Evolutionary conservation across 108 stramenopile species (phyloP).

Genomic region (Nitzschia sp.): DNA sequence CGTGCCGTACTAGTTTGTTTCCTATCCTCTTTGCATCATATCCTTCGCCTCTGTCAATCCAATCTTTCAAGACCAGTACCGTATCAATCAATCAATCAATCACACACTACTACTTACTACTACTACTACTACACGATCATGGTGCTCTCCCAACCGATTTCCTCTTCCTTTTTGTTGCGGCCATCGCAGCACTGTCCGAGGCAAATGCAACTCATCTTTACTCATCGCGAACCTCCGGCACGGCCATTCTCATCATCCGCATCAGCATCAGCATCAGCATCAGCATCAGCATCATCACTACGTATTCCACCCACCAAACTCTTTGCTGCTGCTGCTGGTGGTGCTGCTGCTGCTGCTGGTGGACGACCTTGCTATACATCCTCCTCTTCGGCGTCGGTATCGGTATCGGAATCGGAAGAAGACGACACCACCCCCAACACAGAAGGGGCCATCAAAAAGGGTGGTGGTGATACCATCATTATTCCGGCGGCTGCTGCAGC

Average conservation of each 20-base stretch:
- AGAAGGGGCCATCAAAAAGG: too few relatives aligned
- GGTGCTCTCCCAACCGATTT: conserved; percentile 2
- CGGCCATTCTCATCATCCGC: not conserved
- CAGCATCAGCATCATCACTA: not conserved
- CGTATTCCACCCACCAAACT: too few relatives aligned
- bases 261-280: not conserved
- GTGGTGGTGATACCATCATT: too few relatives aligned
- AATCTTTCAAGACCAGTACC: too few relatives aligned
- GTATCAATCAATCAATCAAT: too few relatives aligned
- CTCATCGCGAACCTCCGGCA: not conserved
- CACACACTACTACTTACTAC: too few relatives aligned
- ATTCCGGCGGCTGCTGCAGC: too few relatives aligned
- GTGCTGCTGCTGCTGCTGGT: not conserved
- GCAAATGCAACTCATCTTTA: not conserved
- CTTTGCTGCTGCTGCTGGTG: not conserved
- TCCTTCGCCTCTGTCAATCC: too few relatives aligned
- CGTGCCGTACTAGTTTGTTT: too few relatives aligned
- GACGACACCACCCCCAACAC: not conserved
- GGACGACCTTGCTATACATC: not conserved
- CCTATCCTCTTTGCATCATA: too few relatives aligned
- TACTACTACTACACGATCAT: too few relatives aligned
- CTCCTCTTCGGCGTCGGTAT: not conserved
- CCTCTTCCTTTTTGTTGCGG: conserved; percentile 4
- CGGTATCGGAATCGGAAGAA: not conserved
- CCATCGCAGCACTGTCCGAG: not conserved